These are phyloP conservation scores for Neospermospora avenae DNA, from an alignment of 2,329 filamentous ascomycete species.

Conservation along the genomic window DNA sequence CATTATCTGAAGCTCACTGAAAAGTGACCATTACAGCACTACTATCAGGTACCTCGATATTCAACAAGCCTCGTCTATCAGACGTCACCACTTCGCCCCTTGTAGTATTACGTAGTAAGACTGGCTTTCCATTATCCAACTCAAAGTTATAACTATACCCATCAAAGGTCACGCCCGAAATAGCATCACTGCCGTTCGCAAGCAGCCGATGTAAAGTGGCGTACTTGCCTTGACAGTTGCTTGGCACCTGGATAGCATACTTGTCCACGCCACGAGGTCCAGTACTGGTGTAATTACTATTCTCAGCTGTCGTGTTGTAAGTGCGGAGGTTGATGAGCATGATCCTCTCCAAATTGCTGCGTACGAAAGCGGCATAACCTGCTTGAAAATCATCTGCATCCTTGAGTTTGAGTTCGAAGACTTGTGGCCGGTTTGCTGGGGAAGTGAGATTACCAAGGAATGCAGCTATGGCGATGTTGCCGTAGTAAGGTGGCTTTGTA, in stretches of 20 bases:
- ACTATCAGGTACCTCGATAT: too few relatives aligned
- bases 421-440: conserved; percentile 44
- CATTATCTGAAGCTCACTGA: too few relatives aligned
- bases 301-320: conserved; percentile 22
- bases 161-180: conserved; percentile 59
- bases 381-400: conserved; percentile 37
- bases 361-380: conserved; percentile 53
- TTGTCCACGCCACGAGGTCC: background rate
- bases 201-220: conserved; percentile 38
- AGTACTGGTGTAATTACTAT: background rate
- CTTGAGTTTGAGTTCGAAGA: background rate
- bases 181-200: conserved; percentile 62
- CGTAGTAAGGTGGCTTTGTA: conserved; percentile 64
- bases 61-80: too few relatives aligned
- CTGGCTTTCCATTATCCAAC: conserved; percentile 50
- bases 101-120: conserved; percentile 32
- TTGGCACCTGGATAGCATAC: background rate
- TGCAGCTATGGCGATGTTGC: conserved; percentile 57
- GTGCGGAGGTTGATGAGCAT: conserved; percentile 54
- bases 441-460: conserved; percentile 47
- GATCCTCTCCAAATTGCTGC: conserved; percentile 44
- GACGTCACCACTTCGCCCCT: too few relatives aligned
- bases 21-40: too few relatives aligned
- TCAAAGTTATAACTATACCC: conserved; percentile 61
- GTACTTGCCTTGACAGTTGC: too few relatives aligned